Evolutionary conservation across 352 stramenopile species (phyloP).

Genomic region (Phytophthora ramorum): DNA sequence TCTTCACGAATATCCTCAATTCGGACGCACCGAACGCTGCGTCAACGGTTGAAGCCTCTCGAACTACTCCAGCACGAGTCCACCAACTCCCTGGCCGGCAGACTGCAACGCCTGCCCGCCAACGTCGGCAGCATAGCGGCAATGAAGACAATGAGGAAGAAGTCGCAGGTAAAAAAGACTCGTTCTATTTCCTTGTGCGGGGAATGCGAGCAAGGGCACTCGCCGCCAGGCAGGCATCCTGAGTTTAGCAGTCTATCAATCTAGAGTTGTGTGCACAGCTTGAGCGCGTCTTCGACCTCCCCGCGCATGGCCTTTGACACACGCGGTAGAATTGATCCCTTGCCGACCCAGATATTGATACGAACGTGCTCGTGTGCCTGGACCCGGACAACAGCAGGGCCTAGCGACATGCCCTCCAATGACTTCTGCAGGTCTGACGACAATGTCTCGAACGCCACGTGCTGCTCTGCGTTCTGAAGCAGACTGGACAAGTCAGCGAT

Average conservation of each 20-base stretch:
- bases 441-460: conserved; percentile 62
- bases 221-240: conserved; percentile 10
- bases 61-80: conserved; percentile 13
- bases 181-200: conserved; percentile 81
- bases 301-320: conserved; percentile 71
- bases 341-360: conserved; percentile 85
- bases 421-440: conserved; percentile 41
- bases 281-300: conserved; percentile 62
- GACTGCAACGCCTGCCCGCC: neutral
- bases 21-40: conserved; percentile 36
- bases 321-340: conserved; percentile 72
- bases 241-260: conserved; percentile 8
- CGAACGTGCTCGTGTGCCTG: conserved; percentile 47
- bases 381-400: conserved; percentile 66
- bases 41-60: neutral
- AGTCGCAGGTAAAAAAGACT: conserved; percentile 66
- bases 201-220: conserved; percentile 52
- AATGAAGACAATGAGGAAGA: conserved; percentile 25
- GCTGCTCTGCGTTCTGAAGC: conserved; percentile 53
- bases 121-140: neutral
- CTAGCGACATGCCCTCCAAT: conserved; percentile 46
- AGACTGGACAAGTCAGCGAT: conserved; percentile 55
- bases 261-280: conserved; percentile 26
- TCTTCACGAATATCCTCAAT: conserved; percentile 70
- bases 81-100: conserved; percentile 15